Percentiles rank a stretch among this genome's conserved stretches.
Evolutionary conservation across 257 asterid genomes (phyloP).

Genomic region (Plantago elongata): DNA sequence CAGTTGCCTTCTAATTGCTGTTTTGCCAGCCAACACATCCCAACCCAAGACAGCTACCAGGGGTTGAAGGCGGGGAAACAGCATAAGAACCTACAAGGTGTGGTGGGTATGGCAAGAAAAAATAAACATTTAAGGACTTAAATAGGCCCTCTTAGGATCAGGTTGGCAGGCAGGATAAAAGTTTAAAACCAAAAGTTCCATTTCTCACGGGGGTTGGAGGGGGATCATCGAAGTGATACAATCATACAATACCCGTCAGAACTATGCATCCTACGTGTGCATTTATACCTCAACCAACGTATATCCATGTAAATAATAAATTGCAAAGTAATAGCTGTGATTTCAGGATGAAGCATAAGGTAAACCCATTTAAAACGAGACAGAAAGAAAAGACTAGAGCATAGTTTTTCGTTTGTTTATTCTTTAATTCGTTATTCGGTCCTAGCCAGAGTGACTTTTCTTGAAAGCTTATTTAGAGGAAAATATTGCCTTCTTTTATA

Average conservation of each 20-base stretch:
- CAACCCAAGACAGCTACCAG: slow-evolving; percentile 94
- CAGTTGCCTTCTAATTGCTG: slow-evolving; percentile 65
- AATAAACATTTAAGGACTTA: slow-evolving; percentile 11
- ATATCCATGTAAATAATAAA: slow-evolving; percentile 3
- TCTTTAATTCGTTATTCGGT: too few relatives aligned
- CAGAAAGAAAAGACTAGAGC: neutral
- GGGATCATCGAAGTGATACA: too few relatives aligned
- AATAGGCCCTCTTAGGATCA: neutral
- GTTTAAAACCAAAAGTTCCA: too few relatives aligned
- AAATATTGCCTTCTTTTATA: too few relatives aligned
- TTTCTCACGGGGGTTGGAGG: too few relatives aligned
- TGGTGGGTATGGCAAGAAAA: slow-evolving; percentile 7
- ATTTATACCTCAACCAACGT: neutral
- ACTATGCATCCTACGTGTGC: neutral
- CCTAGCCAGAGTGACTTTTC: too few relatives aligned
- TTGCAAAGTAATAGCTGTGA: slow-evolving; percentile 12
- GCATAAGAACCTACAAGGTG: slow-evolving; percentile 56
- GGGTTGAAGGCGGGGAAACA: slow-evolving; percentile 94
- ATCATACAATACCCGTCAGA: neutral
- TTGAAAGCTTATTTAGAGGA: too few relatives aligned
- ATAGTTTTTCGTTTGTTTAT: neutral
- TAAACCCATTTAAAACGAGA: neutral
- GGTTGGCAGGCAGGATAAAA: too few relatives aligned
- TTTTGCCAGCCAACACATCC: slow-evolving; percentile 92
- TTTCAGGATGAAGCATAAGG: neutral